phyloP scores from a whole-genome alignment of 1,284 basidiomycete species.

The Ceratobasidium sp. region DNA sequence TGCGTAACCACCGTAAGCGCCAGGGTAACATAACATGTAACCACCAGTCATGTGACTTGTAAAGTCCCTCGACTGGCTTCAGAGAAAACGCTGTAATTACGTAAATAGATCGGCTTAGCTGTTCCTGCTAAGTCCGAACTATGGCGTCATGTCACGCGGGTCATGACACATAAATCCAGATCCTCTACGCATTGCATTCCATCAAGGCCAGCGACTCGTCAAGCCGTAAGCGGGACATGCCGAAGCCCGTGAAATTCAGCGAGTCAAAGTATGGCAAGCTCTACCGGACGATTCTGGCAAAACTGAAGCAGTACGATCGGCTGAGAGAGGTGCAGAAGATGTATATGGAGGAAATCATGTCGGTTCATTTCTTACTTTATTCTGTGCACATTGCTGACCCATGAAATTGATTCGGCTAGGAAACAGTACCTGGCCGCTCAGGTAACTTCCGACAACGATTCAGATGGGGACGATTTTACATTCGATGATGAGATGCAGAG shows the following conservation, averaged over 20 bases:
- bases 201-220: not conserved
- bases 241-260: not conserved
- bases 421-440: not conserved
- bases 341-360: constrained; percentile 5
- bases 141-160: too few relatives aligned
- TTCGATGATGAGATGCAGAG: not conserved
- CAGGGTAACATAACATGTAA: too few relatives aligned
- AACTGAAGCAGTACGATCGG: not conserved
- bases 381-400: not conserved
- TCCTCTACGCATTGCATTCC: not conserved
- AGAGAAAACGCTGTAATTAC: too few relatives aligned
- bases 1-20: too few relatives aligned
- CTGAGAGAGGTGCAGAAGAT: not conserved
- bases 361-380: not conserved
- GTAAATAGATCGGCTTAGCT: too few relatives aligned
- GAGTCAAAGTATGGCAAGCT: not conserved
- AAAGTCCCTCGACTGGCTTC: too few relatives aligned
- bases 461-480: not conserved
- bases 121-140: too few relatives aligned
- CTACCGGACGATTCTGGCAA: not conserved
- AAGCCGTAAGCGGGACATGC: not conserved
- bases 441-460: not conserved
- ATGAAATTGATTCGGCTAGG: not conserved
- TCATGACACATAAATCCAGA: not conserved
- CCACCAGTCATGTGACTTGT: too few relatives aligned